Base-by-base conservation (phyloP, 495 filamentous ascomycete species). In the Neurospora sp. region DNA sequence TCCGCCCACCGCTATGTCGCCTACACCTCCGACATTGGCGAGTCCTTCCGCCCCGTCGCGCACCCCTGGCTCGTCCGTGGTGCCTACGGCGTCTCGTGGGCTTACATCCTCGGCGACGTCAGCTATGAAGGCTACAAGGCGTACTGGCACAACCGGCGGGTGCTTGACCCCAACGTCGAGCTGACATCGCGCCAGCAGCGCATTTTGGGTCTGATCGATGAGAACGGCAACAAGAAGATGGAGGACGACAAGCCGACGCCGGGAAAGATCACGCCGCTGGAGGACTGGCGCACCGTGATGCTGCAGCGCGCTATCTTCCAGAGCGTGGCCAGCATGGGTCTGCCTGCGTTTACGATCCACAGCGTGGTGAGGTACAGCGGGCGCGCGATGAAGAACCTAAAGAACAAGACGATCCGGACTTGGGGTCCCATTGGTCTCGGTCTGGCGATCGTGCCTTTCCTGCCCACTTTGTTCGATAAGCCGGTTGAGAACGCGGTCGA, bases 301-400 rank as follows among this genome's bases (percentile, higher is more conserved):
- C 91, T 88, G 42, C 92, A 98, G 84, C 86, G 96, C 35, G 93
- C 90, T 1, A 85, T 97, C 5, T 99, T 99, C 81, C 96, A 99
- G 85, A 88, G 88, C 75, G 71, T 99, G 69, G 96, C 96, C 3
- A 92, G 89, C 79, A 99, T 99, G 96, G 96, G 92, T 10, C 79
- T 98, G 74, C 96, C 96, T 4, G 96, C 96, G 0, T 93, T 99
- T 73, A 99, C 96, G 0, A 98, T 99, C 72, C 96, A 99, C 79
- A 93, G 90, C 71, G 86, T 98, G 14, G 96, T 99, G 46, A 88
- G 88, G 76, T 97, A 99, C 79, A 93, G 91, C 9, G 93, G 96
- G 0, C 84, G 85, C 9, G 93, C 94, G 72, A 75, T 99, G 81
- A 97, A 94, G 83, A 85, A 92, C 77, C 84, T 84, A 27, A 95